Base-by-base conservation (phyloP, 306 rosid species). In the Sicyos baderoa region DNA sequence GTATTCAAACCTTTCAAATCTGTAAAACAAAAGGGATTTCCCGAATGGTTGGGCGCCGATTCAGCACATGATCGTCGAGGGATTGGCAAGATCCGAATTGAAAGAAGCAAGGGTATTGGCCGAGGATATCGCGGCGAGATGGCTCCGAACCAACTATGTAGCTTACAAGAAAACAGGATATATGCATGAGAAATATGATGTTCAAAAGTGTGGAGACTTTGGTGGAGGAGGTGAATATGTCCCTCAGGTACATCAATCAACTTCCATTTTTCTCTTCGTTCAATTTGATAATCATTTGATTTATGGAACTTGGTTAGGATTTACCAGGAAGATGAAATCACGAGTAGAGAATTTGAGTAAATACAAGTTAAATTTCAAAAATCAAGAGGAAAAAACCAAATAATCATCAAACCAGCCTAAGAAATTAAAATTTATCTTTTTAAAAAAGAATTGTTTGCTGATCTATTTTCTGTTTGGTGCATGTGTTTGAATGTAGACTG, bases 11-110 rank as follows among this genome's bases (percentile, higher is more conserved):
- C 10, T 22, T 58, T 27, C 67, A n/a, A 35, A 45, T 64, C 13
- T 65, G 73, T 64, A 42, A 37, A 61, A 61, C 67, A n/a, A 61
- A 67, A 88, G 99, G 99, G 97, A 93, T 84, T 90, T 82, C 71
- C 99, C 99, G 35, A 93, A 93, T 74, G 97, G 99, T 61, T 93
- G 99, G 97, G 90, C 99, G 56, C 97, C 91, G 4, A 67, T 93
- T 18, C 95, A 93, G 68, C 99, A 90, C 84, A 93, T 93, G 97
- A 78, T 93, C n/a, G 91, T 87, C 54, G 99, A 93, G 84, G 99
- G 94, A 18, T 78, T 93, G 54, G 62, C 77, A 65, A 88, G 82
- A 72, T 90, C 94, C 15, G 91, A 86, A 48, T 76, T 71, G 74
- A 55, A 82, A 76, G 94, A 90, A 84, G 97, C 97, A 78, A 84